Conservation (phyloP, 805 yeast genomes). For the Kodamaea laetipori region DNA sequence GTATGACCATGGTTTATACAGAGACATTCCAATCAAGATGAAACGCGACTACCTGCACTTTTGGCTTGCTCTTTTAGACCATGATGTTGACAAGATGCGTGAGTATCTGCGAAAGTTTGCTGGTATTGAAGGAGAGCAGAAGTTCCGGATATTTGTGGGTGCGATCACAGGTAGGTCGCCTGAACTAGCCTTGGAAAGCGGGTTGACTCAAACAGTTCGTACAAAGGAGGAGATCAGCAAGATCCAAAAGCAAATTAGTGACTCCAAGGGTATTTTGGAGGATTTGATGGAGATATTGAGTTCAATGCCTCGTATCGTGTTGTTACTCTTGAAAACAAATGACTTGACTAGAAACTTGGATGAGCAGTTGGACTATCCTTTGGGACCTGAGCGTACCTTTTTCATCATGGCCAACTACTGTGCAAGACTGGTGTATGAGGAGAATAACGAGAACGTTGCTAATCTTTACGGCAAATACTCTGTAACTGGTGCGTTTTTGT, state of each 20-base stretch:
- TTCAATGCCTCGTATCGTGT: constrained; percentile 79
- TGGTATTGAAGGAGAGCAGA: constrained; percentile 68
- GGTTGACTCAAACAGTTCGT: constrained; percentile 51
- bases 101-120: constrained; percentile 78
- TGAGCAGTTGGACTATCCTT: constrained; percentile 75
- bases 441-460: constrained; percentile 48
- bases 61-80: constrained; percentile 86
- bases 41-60: constrained; percentile 84
- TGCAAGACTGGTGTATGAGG: constrained; percentile 75
- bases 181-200: constrained; percentile 67
- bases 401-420: constrained; percentile 89
- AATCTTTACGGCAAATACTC: constrained; percentile 19
- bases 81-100: constrained; percentile 65
- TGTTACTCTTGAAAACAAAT: constrained; percentile 87
- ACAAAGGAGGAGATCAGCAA: constrained; percentile 60
- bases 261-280: constrained; percentile 64
- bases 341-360: constrained; percentile 90
- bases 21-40: constrained; percentile 76
- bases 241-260: constrained; percentile 63
- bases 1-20: constrained; percentile 93
- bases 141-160: constrained; percentile 80
- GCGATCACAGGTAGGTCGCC: constrained; percentile 95
- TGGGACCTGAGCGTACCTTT: constrained; percentile 87
- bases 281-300: constrained; percentile 80
- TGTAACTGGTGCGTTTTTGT: constrained; percentile 18